These are phyloP conservation scores for Linum trigynum DNA, from an alignment of 345 rosid species.

Conservation along the genomic window DNA sequence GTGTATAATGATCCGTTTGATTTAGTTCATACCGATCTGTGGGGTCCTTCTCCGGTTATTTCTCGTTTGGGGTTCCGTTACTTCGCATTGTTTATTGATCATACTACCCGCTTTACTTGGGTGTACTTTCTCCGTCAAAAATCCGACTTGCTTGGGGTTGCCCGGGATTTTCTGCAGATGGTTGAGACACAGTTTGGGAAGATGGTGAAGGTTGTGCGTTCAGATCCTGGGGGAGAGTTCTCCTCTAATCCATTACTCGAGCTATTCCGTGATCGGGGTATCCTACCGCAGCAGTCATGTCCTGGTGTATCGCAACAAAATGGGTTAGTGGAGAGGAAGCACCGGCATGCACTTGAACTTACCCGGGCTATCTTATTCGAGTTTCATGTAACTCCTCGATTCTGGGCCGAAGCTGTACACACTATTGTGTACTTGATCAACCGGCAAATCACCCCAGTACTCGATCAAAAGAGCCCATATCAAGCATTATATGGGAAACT, in stretches of 20 bases:
- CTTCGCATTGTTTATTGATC: no score
- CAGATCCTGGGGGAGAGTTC: background rate
- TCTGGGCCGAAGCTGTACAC: slow-evolving; percentile 1
- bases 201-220: background rate
- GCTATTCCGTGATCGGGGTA: background rate
- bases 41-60: no score
- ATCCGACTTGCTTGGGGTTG: no score
- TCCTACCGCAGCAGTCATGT: background rate
- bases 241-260: background rate
- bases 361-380: background rate
- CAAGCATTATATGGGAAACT: background rate
- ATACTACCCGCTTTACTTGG: no score
- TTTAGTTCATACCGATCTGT: no score
- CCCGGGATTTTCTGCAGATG: no score
- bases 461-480: background rate
- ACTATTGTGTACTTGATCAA: background rate
- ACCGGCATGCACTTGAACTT: background rate
- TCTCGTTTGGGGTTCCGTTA: no score
- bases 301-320: background rate
- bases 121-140: no score
- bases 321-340: background rate
- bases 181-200: no score
- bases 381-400: background rate
- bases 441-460: no score
- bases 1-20: no score